Base-by-base conservation (phyloP, 305 asterid species). In the Rubia peregrina region DNA sequence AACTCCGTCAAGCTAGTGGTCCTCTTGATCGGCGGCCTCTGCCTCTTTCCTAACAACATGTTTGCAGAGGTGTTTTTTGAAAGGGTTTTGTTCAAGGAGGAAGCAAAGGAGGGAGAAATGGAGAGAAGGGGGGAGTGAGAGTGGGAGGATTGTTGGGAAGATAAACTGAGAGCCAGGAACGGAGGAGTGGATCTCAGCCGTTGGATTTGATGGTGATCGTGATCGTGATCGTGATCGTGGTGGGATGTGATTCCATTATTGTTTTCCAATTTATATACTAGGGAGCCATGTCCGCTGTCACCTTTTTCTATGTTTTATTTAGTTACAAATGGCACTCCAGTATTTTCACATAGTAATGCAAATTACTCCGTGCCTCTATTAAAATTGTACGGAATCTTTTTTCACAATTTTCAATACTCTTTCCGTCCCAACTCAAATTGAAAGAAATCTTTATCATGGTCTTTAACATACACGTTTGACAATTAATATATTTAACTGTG, bases 1-100 rank as follows among this genome's bases (percentile, higher is more conserved):
- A 91, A 88, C 82, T 88, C 89, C 8, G 83, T 88, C 96, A 87
- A 85, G 83, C 96, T 90, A 0, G 96, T 83, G 17, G 98, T 90
- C 74, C 98, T 90, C 86, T 90, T 87, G 73, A 92, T 87, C 57
- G 94, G 90, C 12, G 94, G 96, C n/a, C 91, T 85, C 8, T 72
- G 74, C 73, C 91, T 90, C 88, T 87, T 91, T 64, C 95, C 96
- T 21, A 89, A 57, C 91, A 89, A 81, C 85, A 80, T 80, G 44
- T 76, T 70, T 46, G 24, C 24, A 65, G 48, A 13, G 60, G 57
- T 71, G 6, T 13, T 26, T 30, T 51, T 8, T 33, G 3, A 33
- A 33, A 33, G 38, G 38, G 38, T 33, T 33, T 33, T 33, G 38
- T 33, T 33, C 3, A 33, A 33, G 38, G 33, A 30, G 33, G 33